phyloP scores from a whole-genome alignment of 495 filamentous ascomycete genomes.

The Tuber melanosporum region DNA sequence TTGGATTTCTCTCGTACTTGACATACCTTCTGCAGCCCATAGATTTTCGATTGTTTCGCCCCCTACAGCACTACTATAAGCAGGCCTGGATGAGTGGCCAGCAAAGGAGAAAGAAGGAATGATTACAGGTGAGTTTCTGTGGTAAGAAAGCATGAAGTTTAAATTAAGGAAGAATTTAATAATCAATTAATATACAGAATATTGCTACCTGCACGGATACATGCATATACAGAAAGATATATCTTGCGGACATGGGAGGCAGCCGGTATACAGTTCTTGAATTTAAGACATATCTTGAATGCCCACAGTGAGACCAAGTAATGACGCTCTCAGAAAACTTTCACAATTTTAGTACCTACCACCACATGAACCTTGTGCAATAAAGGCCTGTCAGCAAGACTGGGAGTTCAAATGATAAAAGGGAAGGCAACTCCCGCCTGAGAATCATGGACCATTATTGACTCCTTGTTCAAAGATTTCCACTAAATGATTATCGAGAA shows the following conservation, averaged over 20 bases:
- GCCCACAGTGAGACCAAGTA: too few relatives aligned
- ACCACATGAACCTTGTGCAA: neutral
- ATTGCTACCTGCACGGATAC: slow-evolving; percentile 6
- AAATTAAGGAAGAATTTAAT: neutral
- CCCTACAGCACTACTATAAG: slow-evolving; percentile 14
- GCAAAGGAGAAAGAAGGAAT: slow-evolving; percentile 8
- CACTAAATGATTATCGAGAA: neutral
- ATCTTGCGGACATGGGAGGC: slow-evolving; percentile 10
- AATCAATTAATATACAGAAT: neutral
- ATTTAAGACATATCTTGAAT: slow-evolving; percentile 2
- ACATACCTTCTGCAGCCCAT: slow-evolving; percentile 26
- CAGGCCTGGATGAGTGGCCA: slow-evolving; percentile 16
- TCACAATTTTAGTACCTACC: too few relatives aligned
- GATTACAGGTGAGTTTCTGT: slow-evolving; percentile 8
- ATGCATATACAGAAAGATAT: slow-evolving; percentile 8
- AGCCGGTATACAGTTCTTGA: slow-evolving; percentile 8
- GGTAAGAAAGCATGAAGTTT: neutral
- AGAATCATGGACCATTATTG: slow-evolving; percentile 8
- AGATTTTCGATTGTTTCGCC: slow-evolving; percentile 23
- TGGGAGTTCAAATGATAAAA: too few relatives aligned
- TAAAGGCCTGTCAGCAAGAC: too few relatives aligned
- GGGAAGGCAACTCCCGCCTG: too few relatives aligned
- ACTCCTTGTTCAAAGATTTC: slow-evolving; percentile 13
- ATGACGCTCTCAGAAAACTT: too few relatives aligned
- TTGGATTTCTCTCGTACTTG: slow-evolving; percentile 20